Evolutionary conservation across 2,329 filamentous ascomycete genomes (phyloP).

Genomic region (Monilinia fructicola): DNA sequence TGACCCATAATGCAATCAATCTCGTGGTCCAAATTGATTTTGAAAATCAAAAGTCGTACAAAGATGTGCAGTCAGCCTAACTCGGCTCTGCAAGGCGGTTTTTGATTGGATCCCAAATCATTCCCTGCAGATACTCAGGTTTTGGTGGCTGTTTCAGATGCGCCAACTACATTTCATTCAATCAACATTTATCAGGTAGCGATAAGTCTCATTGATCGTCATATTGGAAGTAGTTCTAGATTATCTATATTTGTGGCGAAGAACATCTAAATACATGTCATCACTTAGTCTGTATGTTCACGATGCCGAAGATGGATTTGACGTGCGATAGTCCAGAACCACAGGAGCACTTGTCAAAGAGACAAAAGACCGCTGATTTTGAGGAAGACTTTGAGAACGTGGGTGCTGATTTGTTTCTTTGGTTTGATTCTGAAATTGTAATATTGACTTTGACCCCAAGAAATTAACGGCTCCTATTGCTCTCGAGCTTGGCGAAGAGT

Average conservation of each 20-base stretch:
- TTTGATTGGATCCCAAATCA: background rate
- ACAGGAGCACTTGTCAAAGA: background rate
- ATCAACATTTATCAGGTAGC: no score
- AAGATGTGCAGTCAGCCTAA: constrained; percentile 2
- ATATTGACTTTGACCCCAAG: background rate
- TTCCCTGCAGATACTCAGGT: background rate
- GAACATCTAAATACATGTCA: background rate
- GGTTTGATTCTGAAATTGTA: background rate
- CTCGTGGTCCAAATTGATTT: background rate
- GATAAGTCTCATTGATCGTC: no score
- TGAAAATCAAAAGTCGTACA: background rate
- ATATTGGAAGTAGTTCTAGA: background rate
- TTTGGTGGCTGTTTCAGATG: background rate
- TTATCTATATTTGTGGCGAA: background rate
- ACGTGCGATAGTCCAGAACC: background rate
- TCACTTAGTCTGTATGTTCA: no score
- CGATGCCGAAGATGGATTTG: background rate
- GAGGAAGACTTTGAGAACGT: constrained; percentile 4
- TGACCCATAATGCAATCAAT: background rate
- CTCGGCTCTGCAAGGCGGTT: background rate
- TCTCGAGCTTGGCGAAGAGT: background rate
- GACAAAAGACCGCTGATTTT: background rate
- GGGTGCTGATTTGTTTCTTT: background rate
- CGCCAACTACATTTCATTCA: no score
- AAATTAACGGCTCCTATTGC: background rate